A percentile compares a stretch with the other conserved stretches of the same genome.
phyloP scores from a whole-genome alignment of 495 filamentous ascomycete species.

The Pseudoneurospora amorphoporcata region DNA sequence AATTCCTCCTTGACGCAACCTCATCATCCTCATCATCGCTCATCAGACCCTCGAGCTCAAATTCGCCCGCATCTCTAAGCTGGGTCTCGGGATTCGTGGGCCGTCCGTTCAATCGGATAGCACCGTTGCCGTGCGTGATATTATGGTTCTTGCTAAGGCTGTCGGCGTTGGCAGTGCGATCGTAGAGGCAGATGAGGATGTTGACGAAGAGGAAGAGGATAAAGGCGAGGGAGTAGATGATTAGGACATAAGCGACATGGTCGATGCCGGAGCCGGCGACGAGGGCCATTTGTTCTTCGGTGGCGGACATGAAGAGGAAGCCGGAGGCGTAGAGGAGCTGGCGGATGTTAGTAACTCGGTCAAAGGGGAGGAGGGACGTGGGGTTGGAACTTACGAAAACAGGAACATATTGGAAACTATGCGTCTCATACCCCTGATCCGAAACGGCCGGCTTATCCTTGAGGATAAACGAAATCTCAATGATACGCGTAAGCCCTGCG shows the following conservation, averaged over 20 bases:
- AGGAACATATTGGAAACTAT: slow-evolving; percentile 88
- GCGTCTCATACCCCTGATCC: slow-evolving; percentile 45
- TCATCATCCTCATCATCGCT: slow-evolving; percentile 64
- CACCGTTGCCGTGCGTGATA: slow-evolving; percentile 9
- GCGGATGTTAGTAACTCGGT: background rate
- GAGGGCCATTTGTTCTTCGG: slow-evolving; percentile 86
- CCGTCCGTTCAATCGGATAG: slow-evolving; percentile 40
- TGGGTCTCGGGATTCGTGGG: slow-evolving; percentile 41
- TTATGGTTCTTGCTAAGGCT: slow-evolving; percentile 1
- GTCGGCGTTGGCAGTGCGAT: slow-evolving; percentile 35
- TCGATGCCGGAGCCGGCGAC: slow-evolving; percentile 63
- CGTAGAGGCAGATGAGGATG: slow-evolving; percentile 75
- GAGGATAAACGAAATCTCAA: slow-evolving; percentile 86
- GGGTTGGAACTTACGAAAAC: slow-evolving; percentile 60
- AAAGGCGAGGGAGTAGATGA: slow-evolving; percentile 83
- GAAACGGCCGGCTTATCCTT: slow-evolving; percentile 54
- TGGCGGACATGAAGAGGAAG: slow-evolving; percentile 95
- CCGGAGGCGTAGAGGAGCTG: slow-evolving; percentile 88
- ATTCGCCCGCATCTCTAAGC: slow-evolving; percentile 70
- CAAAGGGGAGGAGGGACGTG: background rate
- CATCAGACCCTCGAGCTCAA: slow-evolving; percentile 83
- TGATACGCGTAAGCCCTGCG: slow-evolving; percentile 69
- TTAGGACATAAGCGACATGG: slow-evolving; percentile 83
- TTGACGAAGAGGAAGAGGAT: slow-evolving; percentile 82
- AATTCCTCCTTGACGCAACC: slow-evolving; percentile 26